phyloP scores from a whole-genome alignment of 148 eudicot genomes.

The Drosera capensis region DNA sequence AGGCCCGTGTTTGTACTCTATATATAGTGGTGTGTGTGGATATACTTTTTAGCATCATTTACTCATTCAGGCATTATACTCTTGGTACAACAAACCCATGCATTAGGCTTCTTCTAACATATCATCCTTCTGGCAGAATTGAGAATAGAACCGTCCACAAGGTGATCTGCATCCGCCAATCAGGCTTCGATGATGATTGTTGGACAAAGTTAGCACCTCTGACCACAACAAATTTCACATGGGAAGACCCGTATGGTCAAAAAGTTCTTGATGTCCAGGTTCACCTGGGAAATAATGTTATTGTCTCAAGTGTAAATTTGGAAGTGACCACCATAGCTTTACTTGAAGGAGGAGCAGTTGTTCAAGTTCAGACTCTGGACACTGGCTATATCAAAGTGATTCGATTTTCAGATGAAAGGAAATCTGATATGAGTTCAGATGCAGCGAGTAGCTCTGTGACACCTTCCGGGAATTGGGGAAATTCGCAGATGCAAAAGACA shows the following conservation, averaged over 20 bases:
- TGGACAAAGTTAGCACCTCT: conserved; percentile 56
- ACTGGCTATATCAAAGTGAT: conserved; percentile 53
- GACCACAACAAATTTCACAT: conserved; percentile 62
- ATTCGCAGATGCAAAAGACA: conserved; percentile 30
- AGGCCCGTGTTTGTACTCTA: too few relatives aligned
- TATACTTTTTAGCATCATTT: too few relatives aligned
- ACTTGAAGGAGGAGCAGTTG: conserved; percentile 27
- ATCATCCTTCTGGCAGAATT: conserved; percentile 26
- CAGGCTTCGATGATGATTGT: conserved; percentile 66
- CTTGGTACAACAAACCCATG: background rate
- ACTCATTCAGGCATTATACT: too few relatives aligned
- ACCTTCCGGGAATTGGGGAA: conserved; percentile 28
- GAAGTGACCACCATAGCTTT: conserved; percentile 30
- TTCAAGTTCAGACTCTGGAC: conserved; percentile 45
- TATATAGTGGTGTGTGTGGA: too few relatives aligned
- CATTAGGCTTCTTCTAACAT: background rate
- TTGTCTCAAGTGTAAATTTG: conserved; percentile 35
- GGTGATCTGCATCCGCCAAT: conserved; percentile 58
- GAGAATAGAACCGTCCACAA: conserved; percentile 68
- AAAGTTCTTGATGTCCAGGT: conserved; percentile 44
- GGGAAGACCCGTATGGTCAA: conserved; percentile 88
- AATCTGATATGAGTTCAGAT: conserved; percentile 20
- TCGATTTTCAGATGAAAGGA: conserved; percentile 38
- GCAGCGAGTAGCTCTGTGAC: conserved; percentile 15
- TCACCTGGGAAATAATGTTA: conserved; percentile 14